Percentiles rank a stretch among this genome's conserved stretches.
Conservation (phyloP, 2,329 filamentous ascomycete genomes). For the Sclerotinia minor region DNA sequence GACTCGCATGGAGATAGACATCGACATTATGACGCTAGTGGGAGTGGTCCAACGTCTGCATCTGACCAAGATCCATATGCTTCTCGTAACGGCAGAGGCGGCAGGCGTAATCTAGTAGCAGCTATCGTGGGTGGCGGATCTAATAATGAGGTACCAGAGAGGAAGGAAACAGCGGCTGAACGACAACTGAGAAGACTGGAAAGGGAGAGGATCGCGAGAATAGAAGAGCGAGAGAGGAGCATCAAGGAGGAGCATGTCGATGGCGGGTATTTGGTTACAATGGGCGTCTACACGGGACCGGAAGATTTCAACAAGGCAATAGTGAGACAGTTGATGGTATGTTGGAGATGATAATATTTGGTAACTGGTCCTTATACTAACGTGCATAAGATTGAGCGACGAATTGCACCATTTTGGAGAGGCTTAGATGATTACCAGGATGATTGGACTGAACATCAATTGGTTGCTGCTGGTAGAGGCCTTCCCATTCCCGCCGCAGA, state of each 20-base stretch:
- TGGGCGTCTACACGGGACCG: slow-evolving; percentile 86
- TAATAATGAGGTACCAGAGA: slow-evolving; percentile 43
- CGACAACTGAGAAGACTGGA: slow-evolving; percentile 83
- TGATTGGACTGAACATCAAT: slow-evolving; percentile 90
- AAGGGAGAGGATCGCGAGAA: slow-evolving; percentile 70
- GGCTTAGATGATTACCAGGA: slow-evolving; percentile 86
- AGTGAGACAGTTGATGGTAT: slow-evolving; percentile 87
- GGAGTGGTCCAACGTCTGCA: slow-evolving; percentile 34
- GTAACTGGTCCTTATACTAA: slow-evolving; percentile 28
- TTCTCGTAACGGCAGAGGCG: slow-evolving; percentile 36
- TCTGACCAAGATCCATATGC: slow-evolving; percentile 35
- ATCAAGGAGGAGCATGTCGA: slow-evolving; percentile 91
- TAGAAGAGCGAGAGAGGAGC: slow-evolving; percentile 86
- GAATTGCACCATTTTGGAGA: slow-evolving; percentile 92
- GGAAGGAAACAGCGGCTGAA: slow-evolving; percentile 88
- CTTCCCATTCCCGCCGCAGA: slow-evolving; percentile 82
- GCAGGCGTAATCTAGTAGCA: slow-evolving; percentile 40
- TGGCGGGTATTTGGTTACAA: slow-evolving; percentile 89
- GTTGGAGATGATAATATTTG: slow-evolving; percentile 31
- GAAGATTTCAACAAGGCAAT: slow-evolving; percentile 92
- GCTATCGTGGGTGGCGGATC: slow-evolving; percentile 38
- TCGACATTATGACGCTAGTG: slow-evolving; percentile 29
- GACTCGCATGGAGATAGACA: slow-evolving; percentile 34
- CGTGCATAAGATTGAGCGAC: slow-evolving; percentile 75
- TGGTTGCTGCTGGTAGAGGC: slow-evolving; percentile 86